These are phyloP conservation scores for Microdochium bolleyi DNA, from an alignment of 2,329 filamentous ascomycete genomes.

Conservation along the genomic window DNA sequence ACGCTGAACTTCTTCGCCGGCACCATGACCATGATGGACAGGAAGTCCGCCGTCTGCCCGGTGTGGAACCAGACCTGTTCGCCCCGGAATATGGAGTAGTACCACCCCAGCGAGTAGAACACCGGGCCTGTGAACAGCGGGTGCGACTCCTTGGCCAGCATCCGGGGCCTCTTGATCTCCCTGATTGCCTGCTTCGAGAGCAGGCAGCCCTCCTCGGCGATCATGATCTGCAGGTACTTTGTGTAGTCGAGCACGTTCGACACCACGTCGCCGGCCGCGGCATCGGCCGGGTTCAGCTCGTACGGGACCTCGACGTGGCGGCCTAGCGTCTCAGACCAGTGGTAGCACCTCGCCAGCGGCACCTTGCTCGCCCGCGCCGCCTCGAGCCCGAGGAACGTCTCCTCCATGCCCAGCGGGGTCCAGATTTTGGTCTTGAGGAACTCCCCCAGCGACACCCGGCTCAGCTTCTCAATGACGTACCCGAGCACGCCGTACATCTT, in stretches of 20 bases:
- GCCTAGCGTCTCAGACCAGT: constrained; percentile 21
- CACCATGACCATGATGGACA: constrained; percentile 21
- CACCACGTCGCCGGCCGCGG: constrained; percentile 34
- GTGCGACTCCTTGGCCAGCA: constrained; percentile 5
- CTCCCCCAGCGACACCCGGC: constrained; percentile 25
- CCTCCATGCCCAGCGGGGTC: constrained; percentile 36
- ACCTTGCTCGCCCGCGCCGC: constrained; percentile 15
- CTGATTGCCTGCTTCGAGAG: constrained; percentile 15
- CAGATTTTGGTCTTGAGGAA: constrained; percentile 34
- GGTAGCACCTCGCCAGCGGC: constrained; percentile 32
- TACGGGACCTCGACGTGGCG: constrained; percentile 14
- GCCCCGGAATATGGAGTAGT: constrained; percentile 12
- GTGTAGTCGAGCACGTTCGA: constrained; percentile 29
- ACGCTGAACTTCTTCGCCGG: constrained; percentile 22
- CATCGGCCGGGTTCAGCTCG: constrained; percentile 19
- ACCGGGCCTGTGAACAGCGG: constrained; percentile 10
- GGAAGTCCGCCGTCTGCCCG: constrained; percentile 18
- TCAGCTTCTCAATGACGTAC: constrained; percentile 36
- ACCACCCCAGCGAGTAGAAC: constrained; percentile 22
- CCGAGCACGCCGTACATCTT: constrained; percentile 37
- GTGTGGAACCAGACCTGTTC: constrained; percentile 19
- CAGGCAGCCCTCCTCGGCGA: constrained; percentile 15
- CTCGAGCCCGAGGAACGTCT: constrained; percentile 24
- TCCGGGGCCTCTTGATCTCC: constrained; percentile 18
- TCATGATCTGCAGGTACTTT: constrained; percentile 22